Evolutionary conservation across 1,284 basidiomycete genomes (phyloP).

Genomic region (Rhodofomes roseus): DNA sequence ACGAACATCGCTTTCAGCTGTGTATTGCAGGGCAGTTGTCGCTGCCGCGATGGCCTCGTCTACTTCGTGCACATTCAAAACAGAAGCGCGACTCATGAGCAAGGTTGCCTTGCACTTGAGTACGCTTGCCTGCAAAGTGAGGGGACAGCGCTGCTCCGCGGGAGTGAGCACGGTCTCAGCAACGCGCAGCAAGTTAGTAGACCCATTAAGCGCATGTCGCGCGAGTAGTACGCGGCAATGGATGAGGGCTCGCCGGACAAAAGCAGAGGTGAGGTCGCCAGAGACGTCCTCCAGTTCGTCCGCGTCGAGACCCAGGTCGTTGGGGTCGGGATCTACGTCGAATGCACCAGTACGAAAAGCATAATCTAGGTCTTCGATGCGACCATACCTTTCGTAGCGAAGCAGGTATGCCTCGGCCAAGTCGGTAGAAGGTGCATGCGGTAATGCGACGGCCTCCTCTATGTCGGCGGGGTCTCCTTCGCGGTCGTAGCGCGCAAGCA

Average conservation of each 20-base stretch:
- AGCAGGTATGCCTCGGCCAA: slow-evolving; percentile 1
- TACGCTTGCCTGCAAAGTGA: neutral
- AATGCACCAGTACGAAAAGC: neutral
- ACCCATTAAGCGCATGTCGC: neutral
- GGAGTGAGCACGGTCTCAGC: neutral
- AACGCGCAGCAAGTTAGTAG: neutral
- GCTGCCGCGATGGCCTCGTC: neutral
- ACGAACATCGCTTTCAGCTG: neutral
- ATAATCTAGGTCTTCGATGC: neutral
- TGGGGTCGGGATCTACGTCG: neutral
- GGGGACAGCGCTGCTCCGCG: neutral
- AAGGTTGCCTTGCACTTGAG: neutral
- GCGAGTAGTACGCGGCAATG: neutral
- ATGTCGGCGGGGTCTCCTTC: neutral
- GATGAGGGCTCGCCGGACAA: neutral
- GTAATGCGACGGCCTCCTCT: neutral
- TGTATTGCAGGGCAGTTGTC: neutral
- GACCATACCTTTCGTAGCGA: neutral
- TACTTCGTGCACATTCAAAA: neutral
- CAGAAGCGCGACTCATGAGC: neutral
- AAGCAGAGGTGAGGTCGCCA: neutral
- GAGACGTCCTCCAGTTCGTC: neutral
- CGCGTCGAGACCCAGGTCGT: neutral
- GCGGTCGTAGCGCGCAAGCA: neutral
- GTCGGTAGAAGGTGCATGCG: neutral